These are phyloP conservation scores for Spiromastix sp. DNA, from an alignment of 2,329 filamentous ascomycete species.

Conservation along the genomic window DNA sequence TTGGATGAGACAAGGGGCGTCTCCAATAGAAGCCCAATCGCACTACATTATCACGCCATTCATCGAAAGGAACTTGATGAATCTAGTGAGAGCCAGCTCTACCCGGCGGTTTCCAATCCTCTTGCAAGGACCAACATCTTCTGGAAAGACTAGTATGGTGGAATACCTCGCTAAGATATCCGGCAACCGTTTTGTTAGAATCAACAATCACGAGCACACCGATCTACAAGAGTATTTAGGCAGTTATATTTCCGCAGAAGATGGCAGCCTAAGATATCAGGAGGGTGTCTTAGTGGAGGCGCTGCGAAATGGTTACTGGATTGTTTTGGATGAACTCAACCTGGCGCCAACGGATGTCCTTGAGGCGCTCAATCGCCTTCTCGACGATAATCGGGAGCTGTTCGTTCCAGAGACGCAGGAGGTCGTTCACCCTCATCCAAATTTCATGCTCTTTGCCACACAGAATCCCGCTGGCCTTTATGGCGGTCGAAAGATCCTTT, in stretches of 20 bases:
- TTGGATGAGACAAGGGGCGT: conserved; percentile 72
- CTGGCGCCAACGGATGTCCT: conserved; percentile 93
- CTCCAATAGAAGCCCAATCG: conserved; percentile 57
- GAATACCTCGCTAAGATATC: conserved; percentile 95
- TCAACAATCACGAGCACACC: conserved; percentile 99
- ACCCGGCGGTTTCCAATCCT: conserved; percentile 87
- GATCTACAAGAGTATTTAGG: conserved; percentile 96
- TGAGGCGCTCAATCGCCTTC: conserved; percentile 84
- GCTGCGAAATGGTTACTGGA: conserved; percentile 89
- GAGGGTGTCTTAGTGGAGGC: conserved; percentile 91
- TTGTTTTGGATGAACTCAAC: conserved; percentile 95
- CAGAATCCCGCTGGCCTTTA: conserved; percentile 96
- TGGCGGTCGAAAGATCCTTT: conserved; percentile 85
- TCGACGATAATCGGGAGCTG: conserved; percentile 94
- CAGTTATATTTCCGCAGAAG: conserved; percentile 76
- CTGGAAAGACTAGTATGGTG: conserved; percentile 99
- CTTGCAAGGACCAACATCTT: conserved; percentile 92
- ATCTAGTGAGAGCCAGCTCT: conserved; percentile 85
- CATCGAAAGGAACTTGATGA: conserved; percentile 87
- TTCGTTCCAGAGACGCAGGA: conserved; percentile 96
- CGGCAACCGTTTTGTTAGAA: conserved; percentile 92
- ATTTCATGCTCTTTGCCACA: conserved; percentile 96
- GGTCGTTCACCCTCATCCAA: conserved; percentile 77
- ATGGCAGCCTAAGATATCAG: conserved; percentile 81
- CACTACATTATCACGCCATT: conserved; percentile 97